Evolutionary conservation across 306 rosid genomes (phyloP).

Genomic region (Malus orientalis): DNA sequence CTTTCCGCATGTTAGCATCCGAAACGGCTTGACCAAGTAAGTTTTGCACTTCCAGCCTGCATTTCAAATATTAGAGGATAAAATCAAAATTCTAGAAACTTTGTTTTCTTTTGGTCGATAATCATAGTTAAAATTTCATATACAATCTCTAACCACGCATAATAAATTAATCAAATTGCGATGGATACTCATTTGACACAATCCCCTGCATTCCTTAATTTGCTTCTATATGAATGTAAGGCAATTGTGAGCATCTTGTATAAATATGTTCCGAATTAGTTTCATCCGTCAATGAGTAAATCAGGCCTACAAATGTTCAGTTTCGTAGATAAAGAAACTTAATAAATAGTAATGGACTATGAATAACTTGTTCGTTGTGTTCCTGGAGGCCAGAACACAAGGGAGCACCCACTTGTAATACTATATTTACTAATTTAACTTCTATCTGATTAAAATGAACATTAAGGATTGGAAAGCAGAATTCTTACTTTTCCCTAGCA

Average conservation of each 20-base stretch:
- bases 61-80: conserved; percentile 12
- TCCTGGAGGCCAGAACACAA: neutral
- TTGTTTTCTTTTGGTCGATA: neutral
- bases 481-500: conserved; percentile 45
- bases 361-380: neutral
- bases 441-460: neutral
- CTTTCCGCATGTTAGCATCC: conserved; percentile 55
- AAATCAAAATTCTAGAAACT: conserved; percentile 6
- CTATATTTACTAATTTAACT: neutral
- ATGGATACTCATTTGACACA: neutral
- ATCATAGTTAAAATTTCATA: neutral
- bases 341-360: neutral
- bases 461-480: neutral
- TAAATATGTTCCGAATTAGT: neutral
- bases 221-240: neutral
- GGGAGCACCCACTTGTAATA: neutral
- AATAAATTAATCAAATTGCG: neutral
- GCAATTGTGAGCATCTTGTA: neutral
- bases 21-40: conserved; percentile 53
- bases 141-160: neutral
- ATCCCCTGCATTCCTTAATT: neutral
- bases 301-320: neutral
- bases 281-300: neutral
- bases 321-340: neutral
- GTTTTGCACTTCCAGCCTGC: conserved; percentile 69